phyloP scores from a whole-genome alignment of 75 land plant genomes.

The Isoetes taiwanensis region DNA sequence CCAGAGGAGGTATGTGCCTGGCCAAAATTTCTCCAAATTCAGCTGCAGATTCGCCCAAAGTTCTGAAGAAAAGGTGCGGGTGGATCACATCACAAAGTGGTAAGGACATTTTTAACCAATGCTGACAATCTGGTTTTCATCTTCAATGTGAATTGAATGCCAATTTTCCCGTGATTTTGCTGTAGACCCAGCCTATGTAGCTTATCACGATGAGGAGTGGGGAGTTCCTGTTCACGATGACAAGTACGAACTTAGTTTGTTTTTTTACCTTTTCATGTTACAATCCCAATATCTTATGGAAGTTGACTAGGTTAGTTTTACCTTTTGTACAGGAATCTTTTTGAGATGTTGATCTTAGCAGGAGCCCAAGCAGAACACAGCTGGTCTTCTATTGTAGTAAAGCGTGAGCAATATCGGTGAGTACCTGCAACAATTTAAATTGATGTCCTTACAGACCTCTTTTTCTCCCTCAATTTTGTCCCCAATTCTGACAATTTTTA shows the following conservation, averaged over 20 bases:
- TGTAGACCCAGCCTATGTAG: neutral
- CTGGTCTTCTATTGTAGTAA: conserved; percentile 1
- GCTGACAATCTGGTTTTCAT: neutral
- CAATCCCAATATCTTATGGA: neutral
- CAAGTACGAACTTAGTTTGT: conserved; percentile 2
- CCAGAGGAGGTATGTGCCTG: too few species aligned
- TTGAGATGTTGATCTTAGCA: neutral
- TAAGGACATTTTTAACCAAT: neutral
- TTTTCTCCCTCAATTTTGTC: too few species aligned
- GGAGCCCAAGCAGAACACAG: neutral
- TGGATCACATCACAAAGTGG: conserved; percentile 8
- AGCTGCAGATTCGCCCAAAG: too few species aligned
- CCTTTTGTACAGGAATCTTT: neutral
- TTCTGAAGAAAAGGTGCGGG: conserved; percentile 5
- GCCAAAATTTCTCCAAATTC: too few species aligned
- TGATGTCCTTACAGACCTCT: too few species aligned
- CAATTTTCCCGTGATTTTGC: neutral
- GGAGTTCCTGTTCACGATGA: conserved; percentile 8
- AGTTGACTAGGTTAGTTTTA: neutral
- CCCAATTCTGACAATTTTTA: too few species aligned
- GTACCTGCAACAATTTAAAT: too few species aligned
- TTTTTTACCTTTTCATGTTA: too few species aligned
- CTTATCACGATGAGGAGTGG: conserved; percentile 1
- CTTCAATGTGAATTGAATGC: neutral
- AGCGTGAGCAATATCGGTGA: neutral